Evolutionary conservation across 73 alveolate species (phyloP), one percentile per base, ranked within the genome.

Genomic region (Breviolum minutum): DNA sequence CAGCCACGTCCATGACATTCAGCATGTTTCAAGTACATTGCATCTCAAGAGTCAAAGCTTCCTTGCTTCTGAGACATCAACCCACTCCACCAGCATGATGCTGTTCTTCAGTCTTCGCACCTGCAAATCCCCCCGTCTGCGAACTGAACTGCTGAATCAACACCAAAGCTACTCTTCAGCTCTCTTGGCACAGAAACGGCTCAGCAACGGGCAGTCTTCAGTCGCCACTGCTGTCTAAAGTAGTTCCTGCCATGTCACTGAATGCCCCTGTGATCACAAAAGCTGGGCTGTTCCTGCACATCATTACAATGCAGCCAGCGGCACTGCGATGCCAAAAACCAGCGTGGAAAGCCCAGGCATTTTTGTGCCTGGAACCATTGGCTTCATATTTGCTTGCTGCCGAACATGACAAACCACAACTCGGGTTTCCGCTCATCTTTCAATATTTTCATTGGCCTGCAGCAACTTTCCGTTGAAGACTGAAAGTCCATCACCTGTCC

Each of bases 221-320:
- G 96, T 89, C 96, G 96, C 96, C 96, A 89, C 96, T 89, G 86
- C 96, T 89, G 96, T 48, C 96, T 87, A 17, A 89, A 89, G 87
- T 89, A 89, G 87, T 89, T 89, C 96, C 96, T 89, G 74, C 87
- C 73, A 83, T 14, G 88, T 80, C 60, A 8, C 20, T 7, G 9
- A 8, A 60, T 89, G 61, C 8, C 48, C 74, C 74, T 54, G 3
- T 40, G 71, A 68, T 54, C 40, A 22, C 54, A 40, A 40, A 5
- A 71, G 2, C 81, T 27, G 86, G 63, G 24, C 19, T 9, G 16
- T 9, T 30, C 63, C 16, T 77, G 63, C 26, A 14, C n/a, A 68
- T 10, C 24, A 26, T 22, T 12, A 63, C 27, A 70, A 89, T 0
- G 8, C 10, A 40, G 96, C 96, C 96, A 22, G 86, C n/a, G 13